Conservation (phyloP, 306 rosid genomes). For the Geum urbanum region DNA sequence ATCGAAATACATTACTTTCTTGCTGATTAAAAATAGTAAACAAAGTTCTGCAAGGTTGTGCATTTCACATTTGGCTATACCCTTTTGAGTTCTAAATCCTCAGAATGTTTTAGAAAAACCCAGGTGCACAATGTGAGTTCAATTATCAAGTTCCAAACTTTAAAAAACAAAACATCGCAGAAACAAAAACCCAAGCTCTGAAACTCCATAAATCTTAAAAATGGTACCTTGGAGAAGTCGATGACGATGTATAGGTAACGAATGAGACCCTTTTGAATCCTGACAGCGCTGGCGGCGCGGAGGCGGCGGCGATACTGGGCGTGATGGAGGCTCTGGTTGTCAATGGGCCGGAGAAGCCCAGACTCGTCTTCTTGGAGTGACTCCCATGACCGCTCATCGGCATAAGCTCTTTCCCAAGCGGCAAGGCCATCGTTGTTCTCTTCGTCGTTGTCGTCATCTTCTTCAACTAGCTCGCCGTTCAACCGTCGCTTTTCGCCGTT, state of each 20-base stretch:
- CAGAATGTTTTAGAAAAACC: conserved; percentile 4
- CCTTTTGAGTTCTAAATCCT: conserved; percentile 5
- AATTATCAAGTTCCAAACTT: conserved; percentile 3
- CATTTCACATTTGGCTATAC: conserved; percentile 10
- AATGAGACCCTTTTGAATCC: conserved; percentile 94
- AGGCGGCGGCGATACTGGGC: conserved; percentile 91
- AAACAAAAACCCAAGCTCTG: background rate
- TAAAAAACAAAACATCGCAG: background rate
- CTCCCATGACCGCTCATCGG: conserved; percentile 97
- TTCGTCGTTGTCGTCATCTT: conserved; percentile 82
- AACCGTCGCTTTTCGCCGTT: conserved; percentile 47
- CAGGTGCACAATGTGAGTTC: background rate
- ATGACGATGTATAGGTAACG: conserved; percentile 68
- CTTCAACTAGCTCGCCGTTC: conserved; percentile 50
- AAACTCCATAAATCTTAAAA: background rate
- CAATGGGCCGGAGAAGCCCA: conserved; percentile 91
- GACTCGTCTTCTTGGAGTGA: conserved; percentile 89
- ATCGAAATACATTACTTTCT: conserved; percentile 5
- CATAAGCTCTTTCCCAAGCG: conserved; percentile 92
- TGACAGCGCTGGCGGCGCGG: conserved; percentile 59
- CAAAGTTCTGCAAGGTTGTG: conserved; percentile 17
- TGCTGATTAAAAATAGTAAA: background rate
- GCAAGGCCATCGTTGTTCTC: conserved; percentile 54
- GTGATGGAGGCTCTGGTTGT: conserved; percentile 62
- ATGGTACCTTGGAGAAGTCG: conserved; percentile 76